Evolutionary conservation across 371 early-diverging fungal species (phyloP), one percentile per base, ranked within the genome.

Genomic region (Cokeromyces recurvatus): DNA sequence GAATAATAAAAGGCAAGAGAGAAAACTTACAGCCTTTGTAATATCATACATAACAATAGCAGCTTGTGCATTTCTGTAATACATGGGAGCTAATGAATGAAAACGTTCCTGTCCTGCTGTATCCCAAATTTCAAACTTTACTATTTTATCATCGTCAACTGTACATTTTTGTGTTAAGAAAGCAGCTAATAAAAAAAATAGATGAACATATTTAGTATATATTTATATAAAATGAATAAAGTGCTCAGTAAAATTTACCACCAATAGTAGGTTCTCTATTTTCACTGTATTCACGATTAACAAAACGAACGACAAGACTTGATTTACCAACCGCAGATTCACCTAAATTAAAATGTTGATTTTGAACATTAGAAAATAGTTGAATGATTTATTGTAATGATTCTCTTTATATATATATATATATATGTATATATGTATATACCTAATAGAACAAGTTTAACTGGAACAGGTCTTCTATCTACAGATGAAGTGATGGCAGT

Each of bases 201-300:
- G 29, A 7, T 27, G 11, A 7, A 27, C 11, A 27, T 11, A 27
- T 27, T 11, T 27, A 27, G 17, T 22, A 12, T 15, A 20, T 12
- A 36, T 12, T 8, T 35, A 21, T 19, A 29, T n/a, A n/a, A n/a
- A n/a, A n/a, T n/a, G 12, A 23, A 40, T 25, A 14, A 6, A 25
- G 24, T 46, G 35, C 31, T 71, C 15, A 24, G 14, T 15, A 24
- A 21, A 8, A 38, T 20, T 42, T 43, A 87, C 90, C 90, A 64
- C 97, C 97, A 65, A 97, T 97, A 22, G 98, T 98, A 24, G 95
- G 95, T 58, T 95, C 97, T 71, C 92, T 88, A 69, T 95, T 92
- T 48, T 95, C 95, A 53, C 87, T 80, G 65, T 94, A 98, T 70
- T 93, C 88, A 67, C 92, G 85, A 67, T 91, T 92, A 25, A 94